Evolutionary conservation across 2,329 filamentous ascomycete species (phyloP), one percentile per base, ranked within the genome.

Genomic region (Colletotrichum higginsianum): DNA sequence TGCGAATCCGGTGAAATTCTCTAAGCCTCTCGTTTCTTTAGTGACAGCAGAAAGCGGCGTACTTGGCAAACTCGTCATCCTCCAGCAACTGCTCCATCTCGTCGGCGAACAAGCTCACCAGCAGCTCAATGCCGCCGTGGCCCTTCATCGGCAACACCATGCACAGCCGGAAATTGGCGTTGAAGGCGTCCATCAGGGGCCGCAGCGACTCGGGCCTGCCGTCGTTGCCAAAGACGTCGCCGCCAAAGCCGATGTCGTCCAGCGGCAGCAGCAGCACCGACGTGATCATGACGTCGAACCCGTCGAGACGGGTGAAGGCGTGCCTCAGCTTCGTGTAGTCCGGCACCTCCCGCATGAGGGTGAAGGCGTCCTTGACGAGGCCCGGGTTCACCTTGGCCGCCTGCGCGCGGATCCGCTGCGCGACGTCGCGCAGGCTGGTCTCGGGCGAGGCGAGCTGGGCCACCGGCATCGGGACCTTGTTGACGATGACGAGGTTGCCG

Each of bases 301-400:
- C 75, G 23, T 78, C 74, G 0, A 79, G 75, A 4, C 75, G 74
- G 75, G 77, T 78, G 67, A 75, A 76, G 8, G 78, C 76, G 3
- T 74, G 75, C 13, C 74, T 73, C 47, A 76, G 72, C 49, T 72
- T 72, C 40, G 73, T 76, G 57, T 79, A 74, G 56, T 79, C 78
- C 0, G 75, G 67, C 2, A 81, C 62, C 2, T 75, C 75, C 58
- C 77, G 75, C 65, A 78, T 65, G 2, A 80, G 61, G 2, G 75
- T 77, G 52, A 78, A 78, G 23, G 76, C 77, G 44, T 80, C 79
- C 44, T 79, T 77, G 12, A 79, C 74, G 1, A 80, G 66, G 0
- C 67, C 71, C 1, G 77, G 75, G 2, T 74, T 80, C 13, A 79
- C 74, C 26, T 75, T 74, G 11, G 72, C 63, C n/a, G 76, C 73